Conservation (phyloP, 2,329 filamentous ascomycete species). For the Aureobasidium sp. region DNA sequence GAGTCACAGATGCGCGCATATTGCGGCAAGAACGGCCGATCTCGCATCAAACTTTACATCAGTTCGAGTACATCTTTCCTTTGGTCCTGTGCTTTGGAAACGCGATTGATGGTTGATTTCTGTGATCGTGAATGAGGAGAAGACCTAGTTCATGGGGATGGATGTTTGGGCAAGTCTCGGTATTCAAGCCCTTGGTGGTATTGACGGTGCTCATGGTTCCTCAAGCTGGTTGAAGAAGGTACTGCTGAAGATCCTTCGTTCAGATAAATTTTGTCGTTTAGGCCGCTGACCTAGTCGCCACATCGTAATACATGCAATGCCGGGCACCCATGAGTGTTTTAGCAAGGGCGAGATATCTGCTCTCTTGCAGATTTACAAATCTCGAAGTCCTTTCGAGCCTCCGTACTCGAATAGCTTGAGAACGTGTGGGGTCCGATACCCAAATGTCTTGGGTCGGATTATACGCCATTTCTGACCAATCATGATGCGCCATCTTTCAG, state of each 20-base stretch:
- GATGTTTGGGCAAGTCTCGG: background rate
- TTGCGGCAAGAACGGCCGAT: slow-evolving; percentile 5
- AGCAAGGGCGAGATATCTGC: no score
- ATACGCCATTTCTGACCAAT: slow-evolving; percentile 14
- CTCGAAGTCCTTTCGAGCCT: background rate
- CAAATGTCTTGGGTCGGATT: slow-evolving; percentile 1
- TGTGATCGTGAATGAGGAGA: background rate
- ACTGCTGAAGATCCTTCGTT: background rate
- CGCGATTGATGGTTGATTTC: background rate
- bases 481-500: background rate
- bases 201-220: background rate
- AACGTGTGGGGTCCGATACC: slow-evolving; percentile 1
- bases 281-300: background rate
- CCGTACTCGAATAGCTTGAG: background rate
- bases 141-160: background rate
- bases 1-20: background rate
- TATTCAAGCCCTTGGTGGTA: background rate
- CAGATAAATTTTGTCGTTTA: background rate
- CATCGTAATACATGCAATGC: background rate
- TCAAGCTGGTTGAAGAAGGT: background rate
- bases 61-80: background rate
- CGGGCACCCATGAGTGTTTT: background rate
- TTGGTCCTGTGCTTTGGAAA: background rate
- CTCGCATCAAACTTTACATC: background rate
- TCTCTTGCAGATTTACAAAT: background rate